A percentile compares a stretch with the other conserved stretches of the same genome.
Evolutionary conservation across 2,329 filamentous ascomycete genomes (phyloP).

Genomic region (Neodidymelliopsis sp.): DNA sequence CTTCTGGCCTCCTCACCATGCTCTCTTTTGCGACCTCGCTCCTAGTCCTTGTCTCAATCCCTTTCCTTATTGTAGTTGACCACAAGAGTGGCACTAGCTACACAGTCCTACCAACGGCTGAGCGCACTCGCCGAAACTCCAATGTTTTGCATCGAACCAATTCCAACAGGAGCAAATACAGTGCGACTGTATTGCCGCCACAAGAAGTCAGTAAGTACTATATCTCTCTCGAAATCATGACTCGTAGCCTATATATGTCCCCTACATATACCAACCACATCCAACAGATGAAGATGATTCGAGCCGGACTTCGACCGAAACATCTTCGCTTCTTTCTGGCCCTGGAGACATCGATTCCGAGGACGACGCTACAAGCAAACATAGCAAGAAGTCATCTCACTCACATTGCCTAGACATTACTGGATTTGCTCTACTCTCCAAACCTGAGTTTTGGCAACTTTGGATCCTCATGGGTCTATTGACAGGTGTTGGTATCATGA

Average conservation of each 20-base stretch:
- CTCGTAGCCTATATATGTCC: constrained; percentile 20
- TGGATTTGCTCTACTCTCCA: constrained; percentile 75
- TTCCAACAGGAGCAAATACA: constrained; percentile 55
- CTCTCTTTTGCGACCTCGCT: constrained; percentile 80
- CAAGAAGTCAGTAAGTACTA: constrained; percentile 71
- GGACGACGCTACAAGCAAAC: constrained; percentile 57
- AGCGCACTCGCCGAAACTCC: constrained; percentile 54
- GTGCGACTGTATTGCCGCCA: constrained; percentile 43
- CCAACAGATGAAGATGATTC: constrained; percentile 46
- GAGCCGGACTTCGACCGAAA: constrained; percentile 69
- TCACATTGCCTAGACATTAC: constrained; percentile 90
- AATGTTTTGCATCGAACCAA: constrained; percentile 57
- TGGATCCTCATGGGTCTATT: constrained; percentile 89
- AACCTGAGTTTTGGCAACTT: constrained; percentile 87
- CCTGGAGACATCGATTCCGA: constrained; percentile 59
- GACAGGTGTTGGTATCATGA: constrained; percentile 95
- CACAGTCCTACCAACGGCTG: constrained; percentile 62
- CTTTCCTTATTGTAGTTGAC: constrained; percentile 80
- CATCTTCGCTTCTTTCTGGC: constrained; percentile 79
- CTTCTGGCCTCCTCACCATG: constrained; percentile 79
- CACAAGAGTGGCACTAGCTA: constrained; percentile 67
- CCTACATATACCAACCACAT: constrained; percentile 44
- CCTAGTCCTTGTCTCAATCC: constrained; percentile 78
- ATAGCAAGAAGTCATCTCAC: constrained; percentile 70
- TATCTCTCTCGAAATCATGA: constrained; percentile 21